Base-by-base conservation (phyloP, 257 asterid genomes). In the Gentiana dahurica region DNA sequence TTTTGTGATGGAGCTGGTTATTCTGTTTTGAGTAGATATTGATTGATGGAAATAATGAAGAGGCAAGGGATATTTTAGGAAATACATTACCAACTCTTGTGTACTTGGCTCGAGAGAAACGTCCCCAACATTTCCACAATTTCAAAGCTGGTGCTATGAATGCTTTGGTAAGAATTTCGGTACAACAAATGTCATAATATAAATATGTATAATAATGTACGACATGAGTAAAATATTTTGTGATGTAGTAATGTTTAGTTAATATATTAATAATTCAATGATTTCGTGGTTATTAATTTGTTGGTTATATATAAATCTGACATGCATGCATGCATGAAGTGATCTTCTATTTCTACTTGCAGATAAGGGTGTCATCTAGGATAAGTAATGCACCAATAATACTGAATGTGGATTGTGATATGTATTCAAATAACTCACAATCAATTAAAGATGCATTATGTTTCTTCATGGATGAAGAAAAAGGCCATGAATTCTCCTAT, bases 291-390 rank as follows among this genome's bases (percentile, higher is more conserved):
- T 24, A 24, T 24, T 24, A 24, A 24, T 24, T 24, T 24, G 24
- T 24, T 24, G 24, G 24, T 24, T 24, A 24, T 24, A 24, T 24
- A 24, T 24, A 24, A 24, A 24, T 24, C 24, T 24, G 24, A 24
- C 24, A 24, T 24, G 24, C 24, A 24, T 24, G 24, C 24, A 24
- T 24, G 1, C 24, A 24, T 24, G 24, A 24, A 24, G 24, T 24
- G 24, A 24, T 24, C 24, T 24, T 24, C 24, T 24, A 24, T 24
- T 24, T 24, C 24, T 24, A 24, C 24, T 13, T 34, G 7, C 64
- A 72, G 77, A 58, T 72, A 54, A 51, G 77, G 63, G 77, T 72
- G 36, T 72, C 77, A 37, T 67, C 77, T 34, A 50, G 44, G 67
- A 72, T 67, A 39, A 72, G 70, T 65, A 67, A 63, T 49, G 46